phyloP scores from a whole-genome alignment of 2,329 filamentous ascomycete species.

The Colletotrichum sp. region DNA sequence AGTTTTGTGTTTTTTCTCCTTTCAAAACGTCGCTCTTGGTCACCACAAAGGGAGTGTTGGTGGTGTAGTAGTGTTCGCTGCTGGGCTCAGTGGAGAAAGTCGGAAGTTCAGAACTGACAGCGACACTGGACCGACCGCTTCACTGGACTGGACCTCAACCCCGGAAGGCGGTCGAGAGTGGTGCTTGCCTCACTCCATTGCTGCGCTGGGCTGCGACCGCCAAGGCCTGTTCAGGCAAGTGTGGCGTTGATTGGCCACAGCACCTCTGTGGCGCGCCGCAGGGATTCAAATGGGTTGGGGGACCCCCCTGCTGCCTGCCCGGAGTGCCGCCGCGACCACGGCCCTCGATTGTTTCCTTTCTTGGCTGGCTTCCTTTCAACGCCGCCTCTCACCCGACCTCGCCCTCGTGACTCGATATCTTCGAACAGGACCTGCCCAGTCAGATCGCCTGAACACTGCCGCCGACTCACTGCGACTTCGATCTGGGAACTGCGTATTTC shows the following conservation, averaged over 20 bases:
- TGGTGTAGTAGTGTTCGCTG: not conserved
- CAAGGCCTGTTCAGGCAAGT: not conserved
- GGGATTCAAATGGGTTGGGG: not conserved
- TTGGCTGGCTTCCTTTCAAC: not conserved
- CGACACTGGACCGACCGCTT: not conserved
- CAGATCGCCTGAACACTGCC: not conserved
- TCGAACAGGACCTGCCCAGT: not conserved
- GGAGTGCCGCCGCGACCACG: constrained; percentile 1
- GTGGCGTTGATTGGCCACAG: constrained; percentile 1
- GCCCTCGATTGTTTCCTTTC: constrained; percentile 13
- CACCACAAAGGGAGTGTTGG: not conserved
- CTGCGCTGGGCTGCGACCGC: not conserved
- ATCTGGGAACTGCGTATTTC: not conserved
- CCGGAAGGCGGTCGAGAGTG: not conserved
- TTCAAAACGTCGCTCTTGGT: not conserved
- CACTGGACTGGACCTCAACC: not conserved
- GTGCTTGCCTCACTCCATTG: not conserved
- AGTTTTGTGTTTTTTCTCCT: not conserved
- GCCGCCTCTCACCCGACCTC: constrained; percentile 17
- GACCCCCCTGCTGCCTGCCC: constrained; percentile 16
- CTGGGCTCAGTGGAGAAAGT: not conserved
- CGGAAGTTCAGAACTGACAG: not conserved
- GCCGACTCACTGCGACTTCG: not conserved
- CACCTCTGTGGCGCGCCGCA: constrained; percentile 4
- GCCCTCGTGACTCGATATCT: constrained; percentile 13